Conservation (phyloP, 2,329 filamentous ascomycete species). For the Colletotrichum lindemuthianum region DNA sequence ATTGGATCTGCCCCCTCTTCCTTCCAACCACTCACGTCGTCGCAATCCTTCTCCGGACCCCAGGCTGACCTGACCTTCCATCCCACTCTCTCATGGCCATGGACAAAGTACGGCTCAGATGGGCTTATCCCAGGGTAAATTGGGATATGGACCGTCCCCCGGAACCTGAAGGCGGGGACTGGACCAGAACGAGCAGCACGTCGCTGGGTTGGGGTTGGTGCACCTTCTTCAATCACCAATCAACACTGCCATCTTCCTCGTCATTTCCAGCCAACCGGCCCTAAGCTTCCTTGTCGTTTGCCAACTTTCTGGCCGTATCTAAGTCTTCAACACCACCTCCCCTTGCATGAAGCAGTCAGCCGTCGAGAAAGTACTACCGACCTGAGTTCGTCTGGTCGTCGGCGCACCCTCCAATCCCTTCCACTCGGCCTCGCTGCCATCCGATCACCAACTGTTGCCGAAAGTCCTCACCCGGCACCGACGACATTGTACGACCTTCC, state of each 20-base stretch:
- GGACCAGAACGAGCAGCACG: slow-evolving; percentile 23
- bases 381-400: slow-evolving; percentile 29
- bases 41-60: slow-evolving; percentile 32
- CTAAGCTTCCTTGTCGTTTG: slow-evolving; percentile 2
- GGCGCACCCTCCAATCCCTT: slow-evolving; percentile 3
- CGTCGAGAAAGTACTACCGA: not conserved
- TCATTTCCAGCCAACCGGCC: slow-evolving; percentile 1
- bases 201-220: slow-evolving; percentile 28
- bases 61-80: slow-evolving; percentile 24
- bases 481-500: slow-evolving; percentile 14
- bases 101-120: slow-evolving; percentile 4
- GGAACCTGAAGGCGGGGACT: slow-evolving; percentile 27
- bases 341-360: not conserved
- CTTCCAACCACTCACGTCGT: slow-evolving; percentile 29
- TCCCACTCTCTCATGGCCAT: slow-evolving; percentile 5
- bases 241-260: not conserved
- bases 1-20: slow-evolving; percentile 7
- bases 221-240: not conserved
- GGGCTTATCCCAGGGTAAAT: slow-evolving; percentile 19
- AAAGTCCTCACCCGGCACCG: slow-evolving; percentile 5
- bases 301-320: slow-evolving; percentile 9
- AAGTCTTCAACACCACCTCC: slow-evolving; percentile 23
- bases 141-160: slow-evolving; percentile 1
- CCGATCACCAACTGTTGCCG: slow-evolving; percentile 8
- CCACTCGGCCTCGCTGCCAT: slow-evolving; percentile 18